Evolutionary conservation across 306 rosid species (phyloP), one percentile per base, ranked within the genome.

Genomic region (Ormosia emarginata): DNA sequence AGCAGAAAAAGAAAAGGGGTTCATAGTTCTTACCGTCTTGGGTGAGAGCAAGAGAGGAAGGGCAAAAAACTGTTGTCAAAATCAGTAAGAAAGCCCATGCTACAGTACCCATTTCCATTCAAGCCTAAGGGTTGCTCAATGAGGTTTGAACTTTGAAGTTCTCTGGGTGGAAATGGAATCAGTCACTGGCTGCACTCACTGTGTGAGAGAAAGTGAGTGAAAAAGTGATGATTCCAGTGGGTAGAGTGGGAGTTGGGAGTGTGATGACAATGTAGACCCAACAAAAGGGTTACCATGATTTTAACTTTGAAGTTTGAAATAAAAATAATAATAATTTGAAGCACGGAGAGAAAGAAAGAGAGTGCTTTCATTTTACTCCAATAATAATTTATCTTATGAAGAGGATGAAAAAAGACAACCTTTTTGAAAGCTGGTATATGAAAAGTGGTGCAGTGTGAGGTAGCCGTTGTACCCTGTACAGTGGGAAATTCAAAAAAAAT

Each of bases 21-120:
- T 77, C 56, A 57, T 46, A 4, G 83, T 58, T 76, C 71, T 88
- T 84, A 96, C 99, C 98, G 71, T 96, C 99, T 82, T 61, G 89
- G 30, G 89, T 52, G 82, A 96, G 97, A 82, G 98, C 90, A 85
- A 87, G 85, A 46, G 88, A 85, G 47, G 75, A 84, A 81, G 83
- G 74, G 75, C 58, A 75, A 71, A 76, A 81, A 61, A 87, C 11
- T 72, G 82, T 58, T 1, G 80, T 71, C 3, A 79, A 78, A 81
- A 92, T 74, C 65, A 88, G 47, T 5, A 83, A 74, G 76, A 87
- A 81, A 75, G 68, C 41, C 84, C 84, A 86, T 13, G 80, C 71
- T 30, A 47, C 74, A 40, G 72, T n/a, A 58, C 83, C 91, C 91
- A 86, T 92, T 68, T 85, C 58, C 86, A 82, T 78, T 83, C 50